A percentile compares a stretch with the other conserved stretches of the same genome.
Evolutionary conservation across 2,329 filamentous ascomycete genomes (phyloP).

Genomic region (Thelonectria olida): DNA sequence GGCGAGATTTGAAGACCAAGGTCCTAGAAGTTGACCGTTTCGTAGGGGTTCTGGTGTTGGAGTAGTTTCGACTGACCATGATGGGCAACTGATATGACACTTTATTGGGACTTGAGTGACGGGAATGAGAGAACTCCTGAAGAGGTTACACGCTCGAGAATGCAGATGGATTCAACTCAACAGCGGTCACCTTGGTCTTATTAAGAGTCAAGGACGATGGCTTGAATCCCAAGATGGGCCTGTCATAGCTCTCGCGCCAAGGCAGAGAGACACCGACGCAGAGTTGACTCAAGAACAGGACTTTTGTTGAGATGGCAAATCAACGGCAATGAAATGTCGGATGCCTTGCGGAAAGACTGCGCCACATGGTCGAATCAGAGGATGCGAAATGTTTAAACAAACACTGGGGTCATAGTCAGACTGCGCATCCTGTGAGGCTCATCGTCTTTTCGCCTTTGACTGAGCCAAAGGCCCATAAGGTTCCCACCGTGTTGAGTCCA

Average conservation of each 20-base stretch:
- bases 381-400: too few species aligned
- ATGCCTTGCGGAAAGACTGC: neutral
- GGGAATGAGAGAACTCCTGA: too few species aligned
- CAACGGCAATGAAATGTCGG: neutral
- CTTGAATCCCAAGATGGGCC: neutral
- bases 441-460: neutral
- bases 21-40: neutral
- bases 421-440: neutral
- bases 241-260: neutral
- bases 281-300: too few species aligned
- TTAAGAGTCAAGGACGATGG: neutral
- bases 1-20: neutral
- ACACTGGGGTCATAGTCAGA: neutral
- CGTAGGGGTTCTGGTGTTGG: neutral
- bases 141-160: neutral
- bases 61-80: constrained; percentile 3
- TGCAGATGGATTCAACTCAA: neutral
- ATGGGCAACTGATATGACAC: neutral
- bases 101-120: too few species aligned
- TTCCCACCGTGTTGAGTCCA: too few species aligned
- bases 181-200: neutral
- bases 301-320: too few species aligned
- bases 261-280: too few species aligned
- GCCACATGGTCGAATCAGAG: neutral
- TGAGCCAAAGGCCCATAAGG: too few species aligned